Conservation (phyloP, 1,139 yeast genomes). For the Suhomyces panamericanus region DNA sequence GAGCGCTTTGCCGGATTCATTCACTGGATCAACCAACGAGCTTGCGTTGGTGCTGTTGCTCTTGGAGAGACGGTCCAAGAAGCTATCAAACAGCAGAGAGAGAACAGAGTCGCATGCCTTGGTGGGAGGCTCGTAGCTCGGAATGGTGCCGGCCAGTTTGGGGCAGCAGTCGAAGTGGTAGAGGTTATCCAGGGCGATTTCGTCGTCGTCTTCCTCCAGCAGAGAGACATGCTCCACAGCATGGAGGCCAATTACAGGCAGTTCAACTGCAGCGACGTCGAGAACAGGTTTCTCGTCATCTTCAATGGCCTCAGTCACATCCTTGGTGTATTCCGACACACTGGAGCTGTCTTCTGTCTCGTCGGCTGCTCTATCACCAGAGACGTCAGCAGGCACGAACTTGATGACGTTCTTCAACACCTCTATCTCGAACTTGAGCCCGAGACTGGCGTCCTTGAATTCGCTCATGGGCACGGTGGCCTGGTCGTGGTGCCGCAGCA, state of each 20-base stretch:
- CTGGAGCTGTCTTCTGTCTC: not conserved
- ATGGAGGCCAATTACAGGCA: not conserved
- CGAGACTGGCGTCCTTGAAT: slow-evolving; percentile 28
- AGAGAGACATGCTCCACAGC: not conserved
- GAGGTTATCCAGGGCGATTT: slow-evolving; percentile 9
- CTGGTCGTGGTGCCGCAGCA: slow-evolving; percentile 13
- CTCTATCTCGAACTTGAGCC: slow-evolving; percentile 24
- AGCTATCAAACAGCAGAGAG: slow-evolving; percentile 4
- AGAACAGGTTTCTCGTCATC: slow-evolving; percentile 4
- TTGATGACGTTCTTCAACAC: slow-evolving; percentile 13
- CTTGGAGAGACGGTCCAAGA: slow-evolving; percentile 1
- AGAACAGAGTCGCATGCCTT: not conserved
- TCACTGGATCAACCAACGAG: no score
- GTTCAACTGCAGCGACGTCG: not conserved
- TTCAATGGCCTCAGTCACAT: slow-evolving; percentile 9
- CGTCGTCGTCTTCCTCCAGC: slow-evolving; percentile 9
- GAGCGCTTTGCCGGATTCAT: not conserved
- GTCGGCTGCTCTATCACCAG: not conserved
- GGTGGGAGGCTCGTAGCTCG: slow-evolving; percentile 6
- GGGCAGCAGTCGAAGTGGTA: slow-evolving; percentile 12
- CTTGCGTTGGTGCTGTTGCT: not conserved
- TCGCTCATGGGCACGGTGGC: slow-evolving; percentile 22
- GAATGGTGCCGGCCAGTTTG: slow-evolving; percentile 12
- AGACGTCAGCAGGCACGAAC: slow-evolving; percentile 13
- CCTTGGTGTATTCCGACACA: slow-evolving; percentile 8